Evolutionary conservation across 2,329 filamentous ascomycete species (phyloP).

Genomic region (Kalmusia sp.): DNA sequence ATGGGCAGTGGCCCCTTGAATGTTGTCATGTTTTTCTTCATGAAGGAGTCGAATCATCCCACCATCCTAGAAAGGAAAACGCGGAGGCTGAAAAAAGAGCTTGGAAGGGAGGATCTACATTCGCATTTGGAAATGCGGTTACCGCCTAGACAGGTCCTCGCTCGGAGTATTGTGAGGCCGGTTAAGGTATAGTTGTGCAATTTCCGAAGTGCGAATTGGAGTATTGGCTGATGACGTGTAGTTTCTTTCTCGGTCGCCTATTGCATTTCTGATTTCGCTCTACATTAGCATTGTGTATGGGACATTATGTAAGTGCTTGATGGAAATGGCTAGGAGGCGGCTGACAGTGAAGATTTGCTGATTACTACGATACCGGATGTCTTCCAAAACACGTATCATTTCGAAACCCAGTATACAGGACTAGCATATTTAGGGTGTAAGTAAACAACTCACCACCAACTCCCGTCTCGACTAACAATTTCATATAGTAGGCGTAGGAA

Average conservation of each 20-base stretch:
- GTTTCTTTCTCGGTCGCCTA: conserved; percentile 23
- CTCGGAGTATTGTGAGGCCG: conserved; percentile 29
- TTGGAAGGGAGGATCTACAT: conserved; percentile 38
- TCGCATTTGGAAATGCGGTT: conserved; percentile 33
- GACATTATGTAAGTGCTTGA: conserved; percentile 23
- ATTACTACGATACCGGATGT: conserved; percentile 29
- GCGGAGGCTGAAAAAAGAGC: conserved; percentile 30
- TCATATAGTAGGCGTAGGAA: conserved; percentile 10
- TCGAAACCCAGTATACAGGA: conserved; percentile 11
- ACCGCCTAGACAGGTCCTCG: conserved; percentile 20
- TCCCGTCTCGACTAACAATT: no score
- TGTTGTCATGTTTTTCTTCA: conserved; percentile 38
- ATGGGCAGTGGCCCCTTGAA: conserved; percentile 22
- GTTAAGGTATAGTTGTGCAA: conserved; percentile 25
- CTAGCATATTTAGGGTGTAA: conserved; percentile 22
- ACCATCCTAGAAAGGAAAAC: conserved; percentile 43
- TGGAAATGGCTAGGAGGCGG: no score
- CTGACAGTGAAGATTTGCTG: conserved; percentile 17
- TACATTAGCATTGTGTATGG: conserved; percentile 29
- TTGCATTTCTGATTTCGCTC: conserved; percentile 21
- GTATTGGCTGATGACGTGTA: background rate
- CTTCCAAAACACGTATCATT: conserved; percentile 16
- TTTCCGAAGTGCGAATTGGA: background rate
- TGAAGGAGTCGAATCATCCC: conserved; percentile 25
- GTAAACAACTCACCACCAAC: no score